phyloP scores from a whole-genome alignment of 2,329 filamentous ascomycete genomes.

The Aspergillus pseudotamarii region DNA sequence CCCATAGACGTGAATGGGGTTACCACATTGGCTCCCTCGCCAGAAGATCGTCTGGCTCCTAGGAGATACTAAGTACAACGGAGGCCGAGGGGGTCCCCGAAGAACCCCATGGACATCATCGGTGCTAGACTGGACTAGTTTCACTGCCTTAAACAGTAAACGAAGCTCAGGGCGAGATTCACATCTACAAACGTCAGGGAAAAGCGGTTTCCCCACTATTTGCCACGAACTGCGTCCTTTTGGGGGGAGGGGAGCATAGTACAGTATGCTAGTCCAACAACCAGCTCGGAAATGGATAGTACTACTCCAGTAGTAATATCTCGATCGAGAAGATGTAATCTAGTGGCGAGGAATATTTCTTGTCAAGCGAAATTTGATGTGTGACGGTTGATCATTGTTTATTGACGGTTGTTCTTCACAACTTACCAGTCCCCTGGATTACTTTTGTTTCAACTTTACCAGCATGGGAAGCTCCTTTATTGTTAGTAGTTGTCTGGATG shows the following conservation, averaged over 20 bases:
- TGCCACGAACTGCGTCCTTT: not conserved
- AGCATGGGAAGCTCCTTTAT: not conserved
- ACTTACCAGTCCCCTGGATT: conserved; percentile 9
- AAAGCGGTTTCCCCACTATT: not conserved
- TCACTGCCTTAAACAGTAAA: not conserved
- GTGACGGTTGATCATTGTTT: not conserved
- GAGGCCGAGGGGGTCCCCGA: not conserved
- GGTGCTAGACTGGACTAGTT: not conserved
- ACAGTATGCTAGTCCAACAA: not conserved
- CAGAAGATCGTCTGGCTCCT: not conserved
- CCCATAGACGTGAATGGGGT: conserved; percentile 12
- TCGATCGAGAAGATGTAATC: not conserved
- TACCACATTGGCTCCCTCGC: conserved; percentile 7
- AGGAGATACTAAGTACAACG: not conserved
- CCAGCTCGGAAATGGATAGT: not conserved
- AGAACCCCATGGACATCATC: not conserved
- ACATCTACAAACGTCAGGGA: not conserved
- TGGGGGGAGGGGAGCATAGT: not conserved
- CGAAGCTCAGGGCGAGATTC: not conserved
- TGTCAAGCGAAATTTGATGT: not conserved
- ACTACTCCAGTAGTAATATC: too few relatives aligned
- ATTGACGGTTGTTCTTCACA: not conserved
- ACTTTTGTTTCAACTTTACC: not conserved
- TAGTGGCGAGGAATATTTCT: not conserved
- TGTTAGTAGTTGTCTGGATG: not conserved